Percentiles rank a stretch among this genome's conserved stretches.
Evolutionary conservation across 257 asterid genomes (phyloP).

Genomic region (Ilex aquifolium): DNA sequence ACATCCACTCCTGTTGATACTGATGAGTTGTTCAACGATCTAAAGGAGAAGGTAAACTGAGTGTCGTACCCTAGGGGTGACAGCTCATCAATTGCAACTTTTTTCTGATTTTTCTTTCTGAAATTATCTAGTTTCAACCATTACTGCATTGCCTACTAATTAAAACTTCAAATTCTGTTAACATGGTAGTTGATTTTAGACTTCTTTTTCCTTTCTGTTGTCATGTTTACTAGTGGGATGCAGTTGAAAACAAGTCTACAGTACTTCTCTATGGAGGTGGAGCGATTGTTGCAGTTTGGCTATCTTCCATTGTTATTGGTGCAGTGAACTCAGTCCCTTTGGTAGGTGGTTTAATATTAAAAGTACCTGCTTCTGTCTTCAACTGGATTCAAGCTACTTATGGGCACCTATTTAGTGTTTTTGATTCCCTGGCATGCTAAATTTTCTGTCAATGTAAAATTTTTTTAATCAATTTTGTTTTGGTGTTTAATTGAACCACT

Average conservation of each 20-base stretch:
- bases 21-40: background rate
- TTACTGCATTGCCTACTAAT: background rate
- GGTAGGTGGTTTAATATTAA: conserved; percentile 41
- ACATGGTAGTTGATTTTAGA: too few relatives aligned
- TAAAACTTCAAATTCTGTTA: background rate
- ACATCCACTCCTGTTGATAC: background rate
- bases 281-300: conserved; percentile 75
- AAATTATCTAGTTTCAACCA: background rate
- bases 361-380: background rate
- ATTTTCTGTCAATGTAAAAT: too few relatives aligned
- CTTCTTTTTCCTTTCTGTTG: conserved; percentile 1
- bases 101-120: background rate
- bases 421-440: background rate
- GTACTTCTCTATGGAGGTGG: conserved; percentile 81
- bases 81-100: background rate
- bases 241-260: conserved; percentile 81
- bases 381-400: too few relatives aligned
- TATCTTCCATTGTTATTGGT: conserved; percentile 68
- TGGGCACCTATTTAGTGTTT: too few relatives aligned
- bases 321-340: conserved; percentile 87
- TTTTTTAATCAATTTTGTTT: background rate
- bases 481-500: background rate
- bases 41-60: background rate
- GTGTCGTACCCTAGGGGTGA: background rate
- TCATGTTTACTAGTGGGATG: conserved; percentile 61